phyloP scores from a whole-genome alignment of 2,329 filamentous ascomycete species.

The Dactylellina cionopaga region DNA sequence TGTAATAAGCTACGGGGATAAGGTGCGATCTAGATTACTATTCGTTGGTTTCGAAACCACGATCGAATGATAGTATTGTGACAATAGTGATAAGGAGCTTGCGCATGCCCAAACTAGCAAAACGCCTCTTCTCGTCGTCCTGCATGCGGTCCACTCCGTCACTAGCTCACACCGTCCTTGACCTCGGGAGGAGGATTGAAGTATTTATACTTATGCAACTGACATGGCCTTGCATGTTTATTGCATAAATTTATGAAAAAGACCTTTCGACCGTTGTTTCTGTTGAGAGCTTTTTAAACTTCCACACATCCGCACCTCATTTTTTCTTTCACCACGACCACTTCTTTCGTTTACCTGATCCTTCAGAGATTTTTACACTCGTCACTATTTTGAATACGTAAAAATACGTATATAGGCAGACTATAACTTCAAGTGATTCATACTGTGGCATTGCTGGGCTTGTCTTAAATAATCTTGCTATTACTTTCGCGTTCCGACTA shows the following conservation, averaged over 20 bases:
- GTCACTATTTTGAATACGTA: no score
- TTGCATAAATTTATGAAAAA: conserved; percentile 5
- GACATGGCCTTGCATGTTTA: conserved; percentile 41
- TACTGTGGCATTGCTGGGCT: neutral
- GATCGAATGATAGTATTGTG: conserved; percentile 31
- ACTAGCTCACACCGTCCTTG: neutral
- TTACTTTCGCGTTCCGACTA: neutral
- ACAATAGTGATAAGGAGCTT: conserved; percentile 33
- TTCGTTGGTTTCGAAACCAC: neutral
- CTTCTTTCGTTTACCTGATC: neutral
- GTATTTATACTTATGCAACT: conserved; percentile 41
- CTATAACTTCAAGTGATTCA: neutral
- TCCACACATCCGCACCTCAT: neutral
- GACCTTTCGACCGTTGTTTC: neutral
- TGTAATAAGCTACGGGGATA: neutral
- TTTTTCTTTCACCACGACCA: neutral
- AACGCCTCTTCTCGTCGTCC: neutral
- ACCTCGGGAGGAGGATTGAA: conserved; percentile 17
- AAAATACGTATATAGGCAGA: no score
- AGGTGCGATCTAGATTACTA: neutral
- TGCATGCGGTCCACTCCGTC: conserved; percentile 26
- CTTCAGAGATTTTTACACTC: neutral
- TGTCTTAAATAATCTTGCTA: neutral
- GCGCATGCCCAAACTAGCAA: conserved; percentile 30
- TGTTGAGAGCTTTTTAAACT: conserved; percentile 39